These are phyloP conservation scores for Halophytophthora polymorphica DNA, from an alignment of 352 stramenopile species.

Conservation along the genomic window DNA sequence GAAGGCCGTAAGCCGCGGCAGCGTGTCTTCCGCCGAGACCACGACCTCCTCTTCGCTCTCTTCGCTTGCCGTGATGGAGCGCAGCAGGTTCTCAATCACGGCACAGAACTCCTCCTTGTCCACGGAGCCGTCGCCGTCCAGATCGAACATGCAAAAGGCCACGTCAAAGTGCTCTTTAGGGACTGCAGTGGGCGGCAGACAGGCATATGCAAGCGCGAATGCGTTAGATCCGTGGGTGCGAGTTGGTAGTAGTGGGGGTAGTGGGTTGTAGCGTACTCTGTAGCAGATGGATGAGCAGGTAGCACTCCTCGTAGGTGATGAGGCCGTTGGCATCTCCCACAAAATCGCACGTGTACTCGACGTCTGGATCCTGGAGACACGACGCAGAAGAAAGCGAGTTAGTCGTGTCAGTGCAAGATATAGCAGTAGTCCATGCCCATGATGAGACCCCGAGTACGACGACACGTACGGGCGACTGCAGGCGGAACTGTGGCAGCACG, in stretches of 20 bases:
- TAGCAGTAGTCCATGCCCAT: not conserved
- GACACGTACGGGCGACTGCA: constrained; percentile 41
- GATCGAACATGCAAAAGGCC: constrained; percentile 79
- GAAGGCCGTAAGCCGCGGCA: constrained; percentile 61
- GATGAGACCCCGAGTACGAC: not conserved
- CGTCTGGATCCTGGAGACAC: constrained; percentile 36
- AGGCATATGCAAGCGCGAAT: not conserved
- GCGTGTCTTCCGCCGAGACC: constrained; percentile 40
- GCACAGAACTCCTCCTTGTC: constrained; percentile 73
- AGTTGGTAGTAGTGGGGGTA: not conserved
- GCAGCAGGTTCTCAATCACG: constrained; percentile 67
- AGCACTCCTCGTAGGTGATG: constrained; percentile 82
- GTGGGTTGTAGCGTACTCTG: constrained; percentile 40
- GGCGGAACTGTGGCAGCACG: constrained; percentile 67
- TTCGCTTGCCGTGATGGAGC: constrained; percentile 30
- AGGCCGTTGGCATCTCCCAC: constrained; percentile 64
- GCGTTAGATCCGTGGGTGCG: no score
- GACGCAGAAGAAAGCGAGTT: not conserved
- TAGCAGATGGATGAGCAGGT: constrained; percentile 71
- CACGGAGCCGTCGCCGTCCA: constrained; percentile 70
- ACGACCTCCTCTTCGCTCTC: constrained; percentile 10
- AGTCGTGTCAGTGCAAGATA: constrained; percentile 1
- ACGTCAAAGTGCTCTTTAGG: constrained; percentile 76
- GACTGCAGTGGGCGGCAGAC: constrained; percentile 25
- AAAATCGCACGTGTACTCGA: constrained; percentile 73